Conservation (phyloP, 2,329 filamentous ascomycete species). For the Xylaria sp. region DNA sequence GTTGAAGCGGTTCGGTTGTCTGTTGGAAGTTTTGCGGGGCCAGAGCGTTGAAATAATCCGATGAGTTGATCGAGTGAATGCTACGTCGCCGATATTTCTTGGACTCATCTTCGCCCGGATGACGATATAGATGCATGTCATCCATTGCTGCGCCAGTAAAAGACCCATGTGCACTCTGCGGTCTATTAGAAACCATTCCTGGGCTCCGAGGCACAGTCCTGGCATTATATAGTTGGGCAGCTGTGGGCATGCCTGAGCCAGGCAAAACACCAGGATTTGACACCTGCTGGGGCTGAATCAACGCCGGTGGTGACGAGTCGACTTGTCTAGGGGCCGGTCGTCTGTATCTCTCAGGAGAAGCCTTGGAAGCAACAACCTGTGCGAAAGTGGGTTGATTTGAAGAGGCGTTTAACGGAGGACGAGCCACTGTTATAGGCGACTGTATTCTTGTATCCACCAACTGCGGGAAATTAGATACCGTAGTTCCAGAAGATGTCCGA, state of each 20-base stretch:
- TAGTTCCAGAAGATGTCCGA: slow-evolving; percentile 61
- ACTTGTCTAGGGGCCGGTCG: slow-evolving; percentile 69
- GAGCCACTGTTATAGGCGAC: slow-evolving; percentile 53
- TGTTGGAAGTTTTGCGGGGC: slow-evolving; percentile 54
- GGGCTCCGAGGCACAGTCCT: slow-evolving; percentile 52
- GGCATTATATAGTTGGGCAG: slow-evolving; percentile 66
- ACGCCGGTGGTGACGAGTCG: slow-evolving; percentile 56
- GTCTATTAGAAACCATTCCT: slow-evolving; percentile 55
- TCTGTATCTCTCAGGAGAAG: slow-evolving; percentile 85
- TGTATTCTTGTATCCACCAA: slow-evolving; percentile 55
- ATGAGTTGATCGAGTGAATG: slow-evolving; percentile 73
- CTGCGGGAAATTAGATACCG: slow-evolving; percentile 56
- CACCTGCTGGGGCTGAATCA: slow-evolving; percentile 47
- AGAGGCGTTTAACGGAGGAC: slow-evolving; percentile 57
- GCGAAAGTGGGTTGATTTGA: slow-evolving; percentile 63
- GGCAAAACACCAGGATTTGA: slow-evolving; percentile 59
- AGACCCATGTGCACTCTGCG: slow-evolving; percentile 65
- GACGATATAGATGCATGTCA: slow-evolving; percentile 73
- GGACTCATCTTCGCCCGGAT: slow-evolving; percentile 70
- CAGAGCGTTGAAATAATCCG: slow-evolving; percentile 55
- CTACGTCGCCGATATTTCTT: slow-evolving; percentile 86
- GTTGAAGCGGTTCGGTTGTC: slow-evolving; percentile 51
- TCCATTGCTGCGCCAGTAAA: slow-evolving; percentile 68
- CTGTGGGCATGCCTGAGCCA: slow-evolving; percentile 64
- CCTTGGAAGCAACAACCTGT: slow-evolving; percentile 70